These are phyloP conservation scores for Gastrolobium villosum DNA, from an alignment of 306 rosid species.

Conservation along the genomic window DNA sequence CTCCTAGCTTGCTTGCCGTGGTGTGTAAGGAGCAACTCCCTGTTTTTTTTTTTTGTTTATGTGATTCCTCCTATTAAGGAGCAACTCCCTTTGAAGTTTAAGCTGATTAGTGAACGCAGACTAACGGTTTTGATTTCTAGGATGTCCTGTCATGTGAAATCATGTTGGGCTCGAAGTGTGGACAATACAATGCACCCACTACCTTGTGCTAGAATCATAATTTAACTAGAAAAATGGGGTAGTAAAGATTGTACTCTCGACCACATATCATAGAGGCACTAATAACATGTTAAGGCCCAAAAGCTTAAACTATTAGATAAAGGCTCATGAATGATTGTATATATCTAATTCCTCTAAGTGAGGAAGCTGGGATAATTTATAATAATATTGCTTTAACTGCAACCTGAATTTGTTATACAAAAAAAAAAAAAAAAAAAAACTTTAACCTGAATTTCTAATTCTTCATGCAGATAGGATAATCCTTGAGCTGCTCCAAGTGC, in stretches of 20 bases:
- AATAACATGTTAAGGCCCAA: neutral
- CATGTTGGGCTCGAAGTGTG: neutral
- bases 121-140: neutral
- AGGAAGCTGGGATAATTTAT: neutral
- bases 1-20: too few relatives aligned
- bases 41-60: neutral
- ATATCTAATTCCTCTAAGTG: conserved; percentile 4
- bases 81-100: neutral
- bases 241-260: neutral
- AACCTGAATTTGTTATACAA: conserved; percentile 95
- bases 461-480: conserved; percentile 79
- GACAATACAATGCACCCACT: neutral
- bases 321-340: conserved; percentile 3
- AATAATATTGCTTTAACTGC: conserved; percentile 23
- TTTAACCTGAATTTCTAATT: conserved; percentile 87
- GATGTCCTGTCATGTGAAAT: neutral
- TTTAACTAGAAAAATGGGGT: conserved; percentile 13
- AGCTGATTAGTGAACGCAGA: neutral
- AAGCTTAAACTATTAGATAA: neutral
- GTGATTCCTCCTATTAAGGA: neutral
- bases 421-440: too few relatives aligned
- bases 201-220: neutral
- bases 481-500: conserved; percentile 83
- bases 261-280: neutral
- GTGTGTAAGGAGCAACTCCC: neutral